Base-by-base conservation (phyloP, 495 filamentous ascomycete genomes). In the Sordaria brevicollis region DNA sequence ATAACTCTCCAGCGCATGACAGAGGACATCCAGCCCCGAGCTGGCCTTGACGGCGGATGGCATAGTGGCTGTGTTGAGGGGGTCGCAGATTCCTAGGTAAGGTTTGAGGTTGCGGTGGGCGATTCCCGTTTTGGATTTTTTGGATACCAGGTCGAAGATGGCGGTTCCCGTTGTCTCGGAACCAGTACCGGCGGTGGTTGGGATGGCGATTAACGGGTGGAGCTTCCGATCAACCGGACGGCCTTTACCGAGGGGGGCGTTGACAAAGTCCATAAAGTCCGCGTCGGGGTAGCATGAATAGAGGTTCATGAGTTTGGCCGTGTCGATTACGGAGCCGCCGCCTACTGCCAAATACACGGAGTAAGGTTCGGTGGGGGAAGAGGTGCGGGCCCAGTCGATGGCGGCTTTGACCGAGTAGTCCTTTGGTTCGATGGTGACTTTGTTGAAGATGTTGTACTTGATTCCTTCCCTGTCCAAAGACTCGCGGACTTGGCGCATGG, bases 301-400 rank as follows among this genome's bases (percentile, higher is more conserved):
- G 1, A 99, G 87, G 78, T 99, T 99, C 93, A 98, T 97, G 31
- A 98, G 85, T 81, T 99, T 99, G 37, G 95, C 94, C 1, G 95
- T 99, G 81, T 99, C 95, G 74, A 99, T 99, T 39, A 97, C 91
- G 25, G 89, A 91, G 25, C 91, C 91, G 67, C 91, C 89, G 74
- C 95, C 95, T 11, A 99, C 94, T 25, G 95, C 95, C 3, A 98
- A 85, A 77, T 94, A 96, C 21, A 93, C 92, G 9, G 83, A 79
- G 76, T 92, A 91, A 2, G 88, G 87, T n/a, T 62, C 49, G 13
- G 25, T 62, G 13, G n/a, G n/a, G n/a, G n/a, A n/a, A n/a, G n/a
- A n/a, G n/a, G 49, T 62, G 74, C 92, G 93, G 4, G 90, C 87
- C 76, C 93, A 96, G 3, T 83, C 89, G 77, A 97, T 96, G 5